Evolutionary conservation across 106 monocot genomes (phyloP).

Genomic region (Allium cepa): DNA sequence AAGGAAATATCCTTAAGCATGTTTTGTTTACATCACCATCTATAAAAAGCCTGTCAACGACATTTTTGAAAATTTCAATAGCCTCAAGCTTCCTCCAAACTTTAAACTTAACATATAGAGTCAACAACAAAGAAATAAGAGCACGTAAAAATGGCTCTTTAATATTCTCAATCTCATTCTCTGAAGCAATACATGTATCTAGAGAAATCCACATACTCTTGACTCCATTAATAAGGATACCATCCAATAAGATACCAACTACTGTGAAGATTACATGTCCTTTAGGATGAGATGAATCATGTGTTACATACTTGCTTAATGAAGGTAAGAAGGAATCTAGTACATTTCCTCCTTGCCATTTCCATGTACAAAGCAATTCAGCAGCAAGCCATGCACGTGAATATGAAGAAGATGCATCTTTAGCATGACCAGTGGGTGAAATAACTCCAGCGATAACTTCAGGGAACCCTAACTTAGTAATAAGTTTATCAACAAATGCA

Average conservation of each 20-base stretch:
- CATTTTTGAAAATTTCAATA: slow-evolving; percentile 40
- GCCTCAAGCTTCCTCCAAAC: slow-evolving; percentile 49
- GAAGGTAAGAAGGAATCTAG: slow-evolving; percentile 52
- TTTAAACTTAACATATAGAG: slow-evolving; percentile 37
- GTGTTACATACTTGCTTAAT: slow-evolving; percentile 45
- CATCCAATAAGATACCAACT: slow-evolving; percentile 53
- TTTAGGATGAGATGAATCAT: slow-evolving; percentile 8
- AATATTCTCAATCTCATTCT: slow-evolving; percentile 66
- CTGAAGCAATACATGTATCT: slow-evolving; percentile 58
- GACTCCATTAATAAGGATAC: slow-evolving; percentile 34
- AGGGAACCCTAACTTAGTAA: slow-evolving; percentile 47
- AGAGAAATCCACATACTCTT: slow-evolving; percentile 33
- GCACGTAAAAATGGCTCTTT: slow-evolving; percentile 63
- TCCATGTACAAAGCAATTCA: slow-evolving; percentile 89
- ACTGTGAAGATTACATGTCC: slow-evolving; percentile 28
- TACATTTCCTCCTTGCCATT: slow-evolving; percentile 54
- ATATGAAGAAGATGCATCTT: slow-evolving; percentile 12
- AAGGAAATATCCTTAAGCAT: slow-evolving; percentile 77
- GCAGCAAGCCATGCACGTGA: slow-evolving; percentile 86
- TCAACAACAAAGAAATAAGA: slow-evolving; percentile 45
- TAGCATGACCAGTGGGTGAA: slow-evolving; percentile 12
- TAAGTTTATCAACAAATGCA: slow-evolving; percentile 67
- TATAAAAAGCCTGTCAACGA: slow-evolving; percentile 43
- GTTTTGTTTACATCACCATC: slow-evolving; percentile 26
- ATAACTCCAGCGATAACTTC: slow-evolving; percentile 47